These are phyloP conservation scores for Rosellinia necatrix DNA, from an alignment of 2,329 filamentous ascomycete species.

Conservation along the genomic window DNA sequence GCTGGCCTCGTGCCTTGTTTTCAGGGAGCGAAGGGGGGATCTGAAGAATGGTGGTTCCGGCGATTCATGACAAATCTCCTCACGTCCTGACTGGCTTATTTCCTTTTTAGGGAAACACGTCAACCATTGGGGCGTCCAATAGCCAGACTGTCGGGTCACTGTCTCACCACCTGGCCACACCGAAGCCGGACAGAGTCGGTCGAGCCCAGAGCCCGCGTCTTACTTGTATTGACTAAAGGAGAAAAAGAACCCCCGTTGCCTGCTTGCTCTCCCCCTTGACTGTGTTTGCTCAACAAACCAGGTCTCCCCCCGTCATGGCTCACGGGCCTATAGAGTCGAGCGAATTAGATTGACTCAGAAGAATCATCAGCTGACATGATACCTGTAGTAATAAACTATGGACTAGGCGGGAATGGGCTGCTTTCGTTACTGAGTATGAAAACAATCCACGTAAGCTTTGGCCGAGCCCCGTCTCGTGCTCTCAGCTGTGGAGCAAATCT, in stretches of 20 bases:
- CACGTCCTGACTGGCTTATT: neutral
- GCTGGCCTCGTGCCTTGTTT: too few relatives aligned
- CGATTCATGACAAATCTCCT: conserved; percentile 5
- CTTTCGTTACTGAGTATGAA: too few relatives aligned
- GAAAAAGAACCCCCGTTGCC: neutral
- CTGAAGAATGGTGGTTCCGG: too few relatives aligned
- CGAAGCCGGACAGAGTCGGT: conserved; percentile 1
- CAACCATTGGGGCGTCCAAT: conserved; percentile 10
- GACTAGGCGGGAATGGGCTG: neutral
- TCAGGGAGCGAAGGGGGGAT: too few relatives aligned
- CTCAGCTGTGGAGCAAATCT: too few relatives aligned
- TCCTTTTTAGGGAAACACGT: neutral
- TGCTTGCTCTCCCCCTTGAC: neutral
- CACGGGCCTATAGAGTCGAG: too few relatives aligned
- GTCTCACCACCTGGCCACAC: neutral
- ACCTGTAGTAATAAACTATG: too few relatives aligned
- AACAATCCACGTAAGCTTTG: too few relatives aligned
- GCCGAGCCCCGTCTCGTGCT: too few relatives aligned
- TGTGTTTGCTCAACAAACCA: neutral
- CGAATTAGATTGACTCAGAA: too few relatives aligned
- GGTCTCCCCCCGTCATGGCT: neutral
- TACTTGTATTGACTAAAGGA: too few relatives aligned
- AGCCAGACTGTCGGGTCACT: conserved; percentile 22
- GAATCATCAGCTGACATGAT: too few relatives aligned
- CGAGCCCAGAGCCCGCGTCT: neutral